These are phyloP conservation scores for Biscogniauxia sp. DNA, from an alignment of 2,329 filamentous ascomycete species.

Conservation along the genomic window DNA sequence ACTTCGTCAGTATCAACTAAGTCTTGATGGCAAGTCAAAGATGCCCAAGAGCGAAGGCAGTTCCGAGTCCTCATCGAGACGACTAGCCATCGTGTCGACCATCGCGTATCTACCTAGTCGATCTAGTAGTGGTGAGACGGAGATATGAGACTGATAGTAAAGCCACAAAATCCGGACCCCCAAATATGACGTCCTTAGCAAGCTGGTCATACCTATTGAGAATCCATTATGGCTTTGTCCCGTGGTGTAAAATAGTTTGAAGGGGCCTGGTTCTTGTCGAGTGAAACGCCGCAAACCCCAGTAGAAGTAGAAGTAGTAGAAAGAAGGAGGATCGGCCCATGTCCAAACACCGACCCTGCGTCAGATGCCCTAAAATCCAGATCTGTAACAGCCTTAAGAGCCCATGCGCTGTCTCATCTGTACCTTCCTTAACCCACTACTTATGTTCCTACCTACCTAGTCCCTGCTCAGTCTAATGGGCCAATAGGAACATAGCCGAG, in stretches of 20 bases:
- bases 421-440: too few relatives aligned
- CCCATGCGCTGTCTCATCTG: too few relatives aligned
- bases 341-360: too few relatives aligned
- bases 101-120: not conserved
- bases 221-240: not conserved
- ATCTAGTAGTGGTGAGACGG: not conserved
- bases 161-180: not conserved
- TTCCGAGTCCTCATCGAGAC: not conserved
- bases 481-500: too few relatives aligned
- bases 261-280: not conserved
- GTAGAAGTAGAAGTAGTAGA: not conserved
- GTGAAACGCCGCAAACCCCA: not conserved
- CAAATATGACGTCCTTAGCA: not conserved
- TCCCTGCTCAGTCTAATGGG: too few relatives aligned
- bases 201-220: not conserved
- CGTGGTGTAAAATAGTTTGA: not conserved
- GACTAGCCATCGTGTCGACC: not conserved
- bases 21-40: not conserved
- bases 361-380: too few relatives aligned
- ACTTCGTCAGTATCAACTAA: not conserved
- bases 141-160: not conserved
- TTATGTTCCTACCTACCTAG: too few relatives aligned
- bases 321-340: not conserved
- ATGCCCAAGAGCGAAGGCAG: not conserved
- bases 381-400: too few relatives aligned